Base-by-base conservation (phyloP, 495 filamentous ascomycete species). In the Talaromyces proteolyticus region DNA sequence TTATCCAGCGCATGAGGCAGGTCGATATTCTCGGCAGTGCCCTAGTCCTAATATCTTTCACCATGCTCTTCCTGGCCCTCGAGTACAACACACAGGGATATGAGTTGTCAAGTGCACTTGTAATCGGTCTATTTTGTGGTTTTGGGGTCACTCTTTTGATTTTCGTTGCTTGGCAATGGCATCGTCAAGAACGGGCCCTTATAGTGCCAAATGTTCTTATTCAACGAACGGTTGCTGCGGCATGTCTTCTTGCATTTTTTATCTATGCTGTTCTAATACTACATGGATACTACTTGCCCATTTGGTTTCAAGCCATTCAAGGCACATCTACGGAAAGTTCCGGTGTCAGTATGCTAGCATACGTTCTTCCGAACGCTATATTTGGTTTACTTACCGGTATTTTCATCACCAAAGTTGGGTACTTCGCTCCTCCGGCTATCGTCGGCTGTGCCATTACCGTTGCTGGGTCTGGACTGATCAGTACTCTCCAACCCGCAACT, bases 361-460 rank as follows among this genome's bases (percentile, higher is more conserved):
- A 40, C 38, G 47, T 49, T 17, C 34, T 49, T 25, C 47, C 47
- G 24, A 49, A 49, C 22, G 37, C 34, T 10, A 22, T 49, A n/a
- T 49, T 49, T 21, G 40, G 47, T 26, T 17, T 49, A 19, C 26
- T 49, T 14, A 49, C 47, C 6, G 87, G 89, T 20, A 67, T 65
- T 1, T 42, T 75, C 11, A 76, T 86, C 29, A 80, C 79, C 1
- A 52, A 66, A 1, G 63, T 79, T 22, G 87, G 88, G 1, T 87
- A 89, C 58, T 88, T 88, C 63, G 74, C 79, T 1, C 86, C 86
- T 3, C 81, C 82, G 53, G 77, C 86, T 64, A 70, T 84, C n/a
- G 43, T 70, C 12, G 73, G 77, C 6, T 63, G 74, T 12, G 65
- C 74, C 10, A 44, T 89, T 6, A 59, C 67, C 8, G 51, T 80